These are phyloP conservation scores for Chenopodium quinoa DNA, from an alignment of 148 eudicot genomes.

Conservation along the genomic window DNA sequence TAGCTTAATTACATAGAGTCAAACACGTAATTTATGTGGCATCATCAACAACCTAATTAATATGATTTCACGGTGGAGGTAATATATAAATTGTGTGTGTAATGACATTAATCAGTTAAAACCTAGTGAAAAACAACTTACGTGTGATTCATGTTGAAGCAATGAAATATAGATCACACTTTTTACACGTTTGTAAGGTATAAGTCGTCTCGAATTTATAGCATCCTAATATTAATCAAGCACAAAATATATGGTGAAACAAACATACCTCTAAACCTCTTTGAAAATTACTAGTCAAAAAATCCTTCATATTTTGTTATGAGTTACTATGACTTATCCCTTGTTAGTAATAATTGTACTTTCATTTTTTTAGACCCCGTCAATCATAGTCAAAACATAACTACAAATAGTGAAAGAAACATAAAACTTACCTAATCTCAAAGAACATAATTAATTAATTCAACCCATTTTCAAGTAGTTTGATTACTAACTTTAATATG, in stretches of 20 bases:
- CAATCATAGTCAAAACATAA: background rate
- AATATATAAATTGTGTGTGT: too few relatives aligned
- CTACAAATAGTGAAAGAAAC: background rate
- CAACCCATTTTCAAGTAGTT: background rate
- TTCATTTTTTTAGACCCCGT: background rate
- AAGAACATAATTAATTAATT: background rate
- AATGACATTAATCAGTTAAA: too few relatives aligned
- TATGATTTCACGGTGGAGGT: too few relatives aligned
- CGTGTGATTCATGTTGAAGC: too few relatives aligned
- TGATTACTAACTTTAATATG: background rate
- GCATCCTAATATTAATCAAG: too few relatives aligned
- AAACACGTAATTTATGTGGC: background rate
- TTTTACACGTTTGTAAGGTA: background rate
- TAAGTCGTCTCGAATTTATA: background rate
- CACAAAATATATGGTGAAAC: background rate
- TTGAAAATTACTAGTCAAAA: background rate
- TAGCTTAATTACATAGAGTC: background rate
- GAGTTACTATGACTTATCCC: background rate
- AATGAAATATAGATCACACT: background rate
- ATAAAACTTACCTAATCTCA: background rate
- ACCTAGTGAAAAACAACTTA: too few relatives aligned
- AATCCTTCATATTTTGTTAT: too few relatives aligned
- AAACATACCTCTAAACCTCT: background rate
- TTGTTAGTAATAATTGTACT: background rate
- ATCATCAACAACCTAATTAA: too few relatives aligned